These are phyloP conservation scores for Wickerhamomyces strasburgensis DNA, from an alignment of 805 yeast species.

Conservation along the genomic window DNA sequence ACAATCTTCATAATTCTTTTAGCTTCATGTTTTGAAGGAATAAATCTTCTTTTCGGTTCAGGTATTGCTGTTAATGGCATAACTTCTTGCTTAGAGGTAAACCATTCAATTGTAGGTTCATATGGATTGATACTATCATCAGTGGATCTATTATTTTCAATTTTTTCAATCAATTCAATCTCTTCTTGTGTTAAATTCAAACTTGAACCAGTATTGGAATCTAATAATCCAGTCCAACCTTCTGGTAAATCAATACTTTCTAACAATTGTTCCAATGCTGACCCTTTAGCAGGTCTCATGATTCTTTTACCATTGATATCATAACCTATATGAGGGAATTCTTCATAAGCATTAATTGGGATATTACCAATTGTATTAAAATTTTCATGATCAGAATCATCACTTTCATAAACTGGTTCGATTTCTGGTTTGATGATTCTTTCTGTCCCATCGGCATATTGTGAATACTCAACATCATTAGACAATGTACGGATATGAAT, in stretches of 20 bases:
- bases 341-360: slow-evolving; percentile 91
- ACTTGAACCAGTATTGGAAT: slow-evolving; percentile 79
- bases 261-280: slow-evolving; percentile 85
- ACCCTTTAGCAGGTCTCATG: slow-evolving; percentile 97
- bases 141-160: slow-evolving; percentile 80
- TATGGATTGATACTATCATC: slow-evolving; percentile 80
- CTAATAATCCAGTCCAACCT: slow-evolving; percentile 97
- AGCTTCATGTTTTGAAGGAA: slow-evolving; percentile 96
- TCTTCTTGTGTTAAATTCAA: slow-evolving; percentile 84
- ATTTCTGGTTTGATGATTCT: slow-evolving; percentile 83
- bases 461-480: slow-evolving; percentile 34
- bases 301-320: slow-evolving; percentile 96
- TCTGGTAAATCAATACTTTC: slow-evolving; percentile 93
- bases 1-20: slow-evolving; percentile 95
- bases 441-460: slow-evolving; percentile 74
- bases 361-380: slow-evolving; percentile 89
- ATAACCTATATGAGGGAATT: slow-evolving; percentile 95
- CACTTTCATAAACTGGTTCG: slow-evolving; percentile 91
- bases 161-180: slow-evolving; percentile 77
- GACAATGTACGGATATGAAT: slow-evolving; percentile 49
- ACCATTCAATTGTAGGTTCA: slow-evolving; percentile 95
- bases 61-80: slow-evolving; percentile 94
- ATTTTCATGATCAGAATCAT: slow-evolving; percentile 81
- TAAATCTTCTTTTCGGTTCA: slow-evolving; percentile 95
- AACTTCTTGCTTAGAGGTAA: slow-evolving; percentile 73